phyloP scores from a whole-genome alignment of 345 rosid genomes.

The Eucalyptus melliodora region DNA sequence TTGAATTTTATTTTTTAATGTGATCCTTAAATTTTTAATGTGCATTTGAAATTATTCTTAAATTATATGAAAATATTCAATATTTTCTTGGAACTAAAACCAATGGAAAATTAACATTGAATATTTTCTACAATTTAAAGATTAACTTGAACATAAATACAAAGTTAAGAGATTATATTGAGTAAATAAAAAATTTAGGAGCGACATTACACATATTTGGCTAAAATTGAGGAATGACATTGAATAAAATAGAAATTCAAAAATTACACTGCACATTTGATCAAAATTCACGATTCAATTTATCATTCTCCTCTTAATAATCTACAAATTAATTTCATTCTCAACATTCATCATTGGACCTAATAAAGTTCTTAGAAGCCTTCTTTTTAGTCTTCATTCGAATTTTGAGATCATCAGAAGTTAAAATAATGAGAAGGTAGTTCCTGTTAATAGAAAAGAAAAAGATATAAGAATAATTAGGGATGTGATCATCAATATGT shows the following conservation, averaged over 20 bases:
- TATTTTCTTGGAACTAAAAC: rapidly evolving
- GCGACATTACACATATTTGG: rapidly evolving
- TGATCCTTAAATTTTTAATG: rapidly evolving
- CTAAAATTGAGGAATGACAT: rapidly evolving
- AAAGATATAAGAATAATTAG: too few species aligned
- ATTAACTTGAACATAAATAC: too few species aligned
- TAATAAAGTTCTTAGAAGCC: too few species aligned
- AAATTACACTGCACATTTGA: rapidly evolving
- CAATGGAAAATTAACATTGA: rapidly evolving
- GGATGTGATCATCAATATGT: too few species aligned
- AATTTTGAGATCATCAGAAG: too few species aligned
- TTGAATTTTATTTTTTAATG: too few species aligned
- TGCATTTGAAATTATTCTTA: rapidly evolving
- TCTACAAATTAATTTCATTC: too few species aligned
- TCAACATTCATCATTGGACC: background rate
- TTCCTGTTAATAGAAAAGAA: rapidly evolving
- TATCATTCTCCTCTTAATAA: rapidly evolving
- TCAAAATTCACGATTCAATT: too few species aligned
- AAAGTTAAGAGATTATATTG: too few species aligned
- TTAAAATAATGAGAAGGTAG: rapidly evolving
- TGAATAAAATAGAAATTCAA: rapidly evolving
- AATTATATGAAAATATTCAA: too few species aligned
- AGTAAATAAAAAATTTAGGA: rapidly evolving
- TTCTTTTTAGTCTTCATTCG: too few species aligned
- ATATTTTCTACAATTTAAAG: rapidly evolving